Base-by-base conservation (phyloP, 163 green algal species). In the Chlamydomonas reinhardtii region DNA sequence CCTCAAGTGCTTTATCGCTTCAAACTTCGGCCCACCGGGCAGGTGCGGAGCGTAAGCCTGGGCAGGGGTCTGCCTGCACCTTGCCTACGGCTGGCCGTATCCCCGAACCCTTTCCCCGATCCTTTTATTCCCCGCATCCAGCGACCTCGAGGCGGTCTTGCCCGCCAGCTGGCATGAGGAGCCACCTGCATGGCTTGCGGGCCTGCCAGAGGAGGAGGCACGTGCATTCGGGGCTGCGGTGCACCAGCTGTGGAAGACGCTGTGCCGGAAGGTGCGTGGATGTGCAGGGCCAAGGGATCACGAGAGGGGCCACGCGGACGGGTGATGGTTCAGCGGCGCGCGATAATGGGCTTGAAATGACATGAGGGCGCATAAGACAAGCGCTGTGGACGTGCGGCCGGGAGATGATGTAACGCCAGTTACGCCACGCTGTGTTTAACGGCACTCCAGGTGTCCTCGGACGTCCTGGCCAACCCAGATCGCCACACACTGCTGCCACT, bases 401-500 rank as follows among this genome's bases (percentile, higher is more conserved):
- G n/a, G n/a, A n/a, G n/a, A n/a, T n/a, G n/a, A n/a, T n/a, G n/a
- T n/a, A 48, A 8, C 39, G 39, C 39, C 39, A 14, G 39, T 48
- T 48, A n/a, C 39, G 39, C 39, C 39, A 48, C n/a, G n/a, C n/a
- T n/a, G n/a, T n/a, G n/a, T n/a, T n/a, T n/a, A n/a, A n/a, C 8
- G 39, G 39, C 39, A 48, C 16, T 27, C 52, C 83, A 93, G 88
- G 77, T 86, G 19, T 62, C 34, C 9, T 54, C 83, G 20, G 68
- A 56, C 0, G 91, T 93, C n/a, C 22, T 31, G 16, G 3, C 43
- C 22, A 8, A 78, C 37, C 75, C 86, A 0, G 79, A 93, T 71
- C 83, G 77, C 29, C 91, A 94, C 88, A 94, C 93, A 29, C 82
- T 97, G 73, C 84, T 97, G 39, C 88, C 90, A 14, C 90, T 97